These are phyloP conservation scores for Talaromyces sp. DNA, from an alignment of 2,329 filamentous ascomycete species.

Conservation along the genomic window DNA sequence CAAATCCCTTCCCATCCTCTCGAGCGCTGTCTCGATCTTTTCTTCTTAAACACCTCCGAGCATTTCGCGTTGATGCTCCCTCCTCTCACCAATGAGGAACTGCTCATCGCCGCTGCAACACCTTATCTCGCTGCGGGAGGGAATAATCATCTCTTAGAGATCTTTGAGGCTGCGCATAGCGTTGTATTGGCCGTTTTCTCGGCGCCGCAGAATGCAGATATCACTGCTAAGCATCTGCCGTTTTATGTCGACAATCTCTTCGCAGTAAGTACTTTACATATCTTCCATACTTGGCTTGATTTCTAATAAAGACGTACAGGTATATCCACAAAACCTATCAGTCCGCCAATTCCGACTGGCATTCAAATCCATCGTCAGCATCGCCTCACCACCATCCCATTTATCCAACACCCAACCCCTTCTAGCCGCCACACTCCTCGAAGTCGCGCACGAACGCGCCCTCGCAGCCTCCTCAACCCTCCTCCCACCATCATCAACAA, in stretches of 20 bases:
- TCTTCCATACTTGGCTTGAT: not conserved
- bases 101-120: conserved; percentile 68
- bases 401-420: conserved; percentile 68
- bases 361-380: conserved; percentile 77
- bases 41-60: conserved; percentile 81
- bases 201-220: conserved; percentile 66
- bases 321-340: conserved; percentile 74
- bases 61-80: conserved; percentile 70
- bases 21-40: conserved; percentile 71
- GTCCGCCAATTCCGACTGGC: conserved; percentile 82
- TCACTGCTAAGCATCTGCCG: conserved; percentile 67
- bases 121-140: conserved; percentile 64
- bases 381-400: conserved; percentile 72
- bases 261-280: conserved; percentile 37
- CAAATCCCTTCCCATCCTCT: conserved; percentile 60
- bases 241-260: conserved; percentile 82
- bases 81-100: conserved; percentile 61
- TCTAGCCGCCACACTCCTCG: conserved; percentile 73
- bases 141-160: conserved; percentile 55
- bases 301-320: conserved; percentile 28
- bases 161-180: conserved; percentile 88
- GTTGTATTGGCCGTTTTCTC: conserved; percentile 75
- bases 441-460: conserved; percentile 67
- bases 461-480: conserved; percentile 50
- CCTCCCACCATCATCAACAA: conserved; percentile 34